These are phyloP conservation scores for Erythrophleum fordii DNA, from an alignment of 306 rosid genomes.

Conservation along the genomic window DNA sequence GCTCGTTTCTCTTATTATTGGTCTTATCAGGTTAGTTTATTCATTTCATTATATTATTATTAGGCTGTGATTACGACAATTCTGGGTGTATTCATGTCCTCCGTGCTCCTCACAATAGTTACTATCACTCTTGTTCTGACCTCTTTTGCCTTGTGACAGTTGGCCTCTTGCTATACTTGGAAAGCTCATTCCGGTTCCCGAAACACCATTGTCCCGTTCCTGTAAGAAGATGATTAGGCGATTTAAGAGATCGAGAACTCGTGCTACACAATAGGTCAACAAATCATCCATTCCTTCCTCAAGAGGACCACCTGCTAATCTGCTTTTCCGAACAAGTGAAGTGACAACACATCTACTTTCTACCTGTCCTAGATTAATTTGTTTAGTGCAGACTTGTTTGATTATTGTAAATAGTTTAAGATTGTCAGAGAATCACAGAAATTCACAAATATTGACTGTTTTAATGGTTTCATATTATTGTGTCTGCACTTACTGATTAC, in stretches of 20 bases:
- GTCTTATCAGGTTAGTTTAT: slow-evolving; percentile 63
- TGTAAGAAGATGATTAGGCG: slow-evolving; percentile 47
- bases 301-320: neutral
- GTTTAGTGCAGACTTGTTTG: neutral
- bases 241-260: slow-evolving; percentile 41
- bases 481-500: neutral
- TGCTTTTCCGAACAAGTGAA: neutral
- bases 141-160: slow-evolving; percentile 48
- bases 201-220: slow-evolving; percentile 62
- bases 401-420: neutral
- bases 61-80: slow-evolving; percentile 23
- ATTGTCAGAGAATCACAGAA: neutral
- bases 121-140: neutral
- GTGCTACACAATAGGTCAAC: slow-evolving; percentile 25
- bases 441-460: neutral
- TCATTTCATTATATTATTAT: neutral
- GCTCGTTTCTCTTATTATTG: slow-evolving; percentile 66
- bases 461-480: neutral
- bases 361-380: neutral
- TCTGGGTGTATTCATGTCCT: neutral
- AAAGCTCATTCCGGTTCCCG: slow-evolving; percentile 87
- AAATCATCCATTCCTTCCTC: neutral
- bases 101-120: neutral
- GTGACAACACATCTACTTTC: neutral
- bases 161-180: slow-evolving; percentile 94